phyloP scores from a whole-genome alignment of 1,284 basidiomycete genomes.

The Sphaerobolus stellatus region DNA sequence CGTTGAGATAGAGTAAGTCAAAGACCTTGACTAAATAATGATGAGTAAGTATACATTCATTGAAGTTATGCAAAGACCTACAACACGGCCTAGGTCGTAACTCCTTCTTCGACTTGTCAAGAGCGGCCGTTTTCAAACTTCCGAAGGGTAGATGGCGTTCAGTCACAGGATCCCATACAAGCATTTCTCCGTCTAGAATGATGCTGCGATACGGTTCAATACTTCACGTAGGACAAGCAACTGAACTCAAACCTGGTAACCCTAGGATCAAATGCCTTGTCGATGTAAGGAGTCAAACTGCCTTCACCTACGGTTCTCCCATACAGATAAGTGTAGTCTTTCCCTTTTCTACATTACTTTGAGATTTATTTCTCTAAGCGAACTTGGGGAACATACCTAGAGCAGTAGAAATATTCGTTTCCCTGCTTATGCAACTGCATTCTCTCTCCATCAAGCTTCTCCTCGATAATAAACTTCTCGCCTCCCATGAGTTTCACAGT shows the following conservation, averaged over 20 bases:
- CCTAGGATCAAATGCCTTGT: slow-evolving; percentile 67
- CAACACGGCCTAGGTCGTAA: slow-evolving; percentile 84
- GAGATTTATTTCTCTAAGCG: slow-evolving; percentile 6
- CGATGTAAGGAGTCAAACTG: slow-evolving; percentile 83
- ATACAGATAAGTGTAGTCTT: slow-evolving; percentile 92
- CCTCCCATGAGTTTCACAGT: slow-evolving; percentile 82
- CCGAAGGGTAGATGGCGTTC: slow-evolving; percentile 89
- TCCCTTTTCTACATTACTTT: slow-evolving; percentile 68
- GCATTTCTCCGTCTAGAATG: slow-evolving; percentile 94
- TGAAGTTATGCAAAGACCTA: slow-evolving; percentile 41
- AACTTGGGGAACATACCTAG: slow-evolving; percentile 51
- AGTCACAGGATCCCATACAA: slow-evolving; percentile 91
- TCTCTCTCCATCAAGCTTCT: slow-evolving; percentile 93
- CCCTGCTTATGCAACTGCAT: slow-evolving; percentile 92
- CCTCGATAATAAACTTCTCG: slow-evolving; percentile 81
- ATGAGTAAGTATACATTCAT: neutral
- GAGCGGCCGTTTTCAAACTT: slow-evolving; percentile 85
- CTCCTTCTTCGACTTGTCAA: slow-evolving; percentile 70
- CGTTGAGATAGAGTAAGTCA: slow-evolving; percentile 86
- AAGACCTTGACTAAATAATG: slow-evolving; percentile 81
- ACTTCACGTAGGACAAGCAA: neutral
- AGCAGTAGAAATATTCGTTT: slow-evolving; percentile 88
- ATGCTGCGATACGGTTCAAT: slow-evolving; percentile 51
- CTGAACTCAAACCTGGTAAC: slow-evolving; percentile 57
- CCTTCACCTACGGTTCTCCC: slow-evolving; percentile 78